Percentiles rank a stretch among this genome's conserved stretches.
Conservation (phyloP, 23 red algal species). For the Pyropia haitanensis region DNA sequence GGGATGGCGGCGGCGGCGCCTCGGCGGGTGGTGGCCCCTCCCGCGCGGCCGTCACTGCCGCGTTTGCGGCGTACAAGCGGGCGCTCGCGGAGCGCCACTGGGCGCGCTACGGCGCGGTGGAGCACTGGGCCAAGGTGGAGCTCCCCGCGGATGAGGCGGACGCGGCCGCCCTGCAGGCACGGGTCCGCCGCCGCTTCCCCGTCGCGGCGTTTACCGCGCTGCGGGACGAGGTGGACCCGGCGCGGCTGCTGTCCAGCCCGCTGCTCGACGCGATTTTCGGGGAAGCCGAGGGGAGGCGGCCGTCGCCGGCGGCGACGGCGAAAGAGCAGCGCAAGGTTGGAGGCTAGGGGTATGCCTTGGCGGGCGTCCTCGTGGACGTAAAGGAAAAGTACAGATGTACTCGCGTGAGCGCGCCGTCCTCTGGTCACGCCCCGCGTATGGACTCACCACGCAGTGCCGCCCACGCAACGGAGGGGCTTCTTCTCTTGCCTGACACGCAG, state of each 20-base stretch:
- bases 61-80: constrained; percentile 64
- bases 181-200: constrained; percentile 35
- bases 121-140: constrained; percentile 89
- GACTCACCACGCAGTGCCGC: too few species aligned
- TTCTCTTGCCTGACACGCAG: too few species aligned
- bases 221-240: constrained; percentile 41
- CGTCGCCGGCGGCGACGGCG: too few species aligned
- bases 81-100: constrained; percentile 43
- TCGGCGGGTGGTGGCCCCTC: background rate
- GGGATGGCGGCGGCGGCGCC: constrained; percentile 15
- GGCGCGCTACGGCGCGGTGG: constrained; percentile 45
- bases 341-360: too few species aligned
- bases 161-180: constrained; percentile 11
- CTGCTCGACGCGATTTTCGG: constrained; percentile 46
- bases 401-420: too few species aligned
- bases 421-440: too few species aligned
- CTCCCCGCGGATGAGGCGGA: constrained; percentile 36
- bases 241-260: constrained; percentile 37
- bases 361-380: too few species aligned
- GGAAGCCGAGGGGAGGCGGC: background rate
- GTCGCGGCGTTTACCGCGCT: constrained; percentile 48
- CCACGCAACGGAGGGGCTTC: too few species aligned
- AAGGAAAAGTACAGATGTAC: too few species aligned
- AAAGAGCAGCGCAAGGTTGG: too few species aligned
- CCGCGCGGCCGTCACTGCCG: constrained; percentile 31